Evolutionary conservation across 208 protist genomes (phyloP), one percentile per base, ranked within the genome.

Genomic region (Acanthamoeba lugdunensis): DNA sequence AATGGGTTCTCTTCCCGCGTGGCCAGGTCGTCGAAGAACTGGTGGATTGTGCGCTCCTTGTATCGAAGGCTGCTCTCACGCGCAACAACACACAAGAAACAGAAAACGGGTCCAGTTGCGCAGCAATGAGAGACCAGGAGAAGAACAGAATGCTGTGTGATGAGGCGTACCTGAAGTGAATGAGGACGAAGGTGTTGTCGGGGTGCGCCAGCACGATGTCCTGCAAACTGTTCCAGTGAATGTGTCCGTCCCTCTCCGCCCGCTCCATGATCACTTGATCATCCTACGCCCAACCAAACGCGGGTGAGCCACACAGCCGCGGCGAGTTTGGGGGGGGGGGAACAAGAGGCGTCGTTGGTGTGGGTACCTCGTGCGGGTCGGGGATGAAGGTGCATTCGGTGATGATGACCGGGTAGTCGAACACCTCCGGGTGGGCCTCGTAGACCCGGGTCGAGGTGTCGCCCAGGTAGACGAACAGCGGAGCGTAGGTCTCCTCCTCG

Each of bases 401-500:
- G 84, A 90, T 90, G 84, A 90, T 90, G 84, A 90, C 33, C 14
- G 84, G 84, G 33, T 90, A 90, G 56, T 90, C 84, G 33, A 90
- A 90, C 16, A 90, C 11, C 84, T 90, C 84, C 30, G 84, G 84
- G 28, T 84, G 75, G 8, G 28, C 56, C 33, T 52, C 56, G 84
- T 48, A 90, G 28, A 71, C 56, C 33, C 25, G 13, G 9, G 63
- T 33, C 37, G 56, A 73, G 2, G 84, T 90, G 16, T 90, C 84
- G 30, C 84, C 84, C 84, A 90, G 28, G 56, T 90, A 90, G 84
- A 69, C 84, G 54, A 90, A 90, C 84, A 90, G 23, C 33, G 84
- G 84, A 2, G 30, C 33, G 56, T 30, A 71, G 33, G 28, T 52
- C 84, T 90, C 84, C 30, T 65, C 84, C 21, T 63, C 52, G 37